Percentiles rank a stretch among this genome's conserved stretches.
phyloP scores from a whole-genome alignment of 163 green algal species.

The Scenedesmus sp. region DNA sequence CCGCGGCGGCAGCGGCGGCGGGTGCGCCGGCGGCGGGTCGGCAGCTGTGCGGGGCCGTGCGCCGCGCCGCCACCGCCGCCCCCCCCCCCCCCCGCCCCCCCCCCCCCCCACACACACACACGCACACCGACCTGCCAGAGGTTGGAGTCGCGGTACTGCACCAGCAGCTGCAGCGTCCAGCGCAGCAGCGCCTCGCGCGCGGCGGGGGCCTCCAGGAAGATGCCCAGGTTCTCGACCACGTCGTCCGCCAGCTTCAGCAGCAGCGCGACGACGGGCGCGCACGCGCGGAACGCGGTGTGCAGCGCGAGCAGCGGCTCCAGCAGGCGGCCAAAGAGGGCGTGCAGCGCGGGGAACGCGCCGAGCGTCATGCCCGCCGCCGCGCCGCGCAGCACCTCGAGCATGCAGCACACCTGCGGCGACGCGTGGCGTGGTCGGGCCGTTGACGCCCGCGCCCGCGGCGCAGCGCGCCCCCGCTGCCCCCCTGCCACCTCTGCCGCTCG shows the following conservation, averaged over 20 bases:
- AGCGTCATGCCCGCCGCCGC: slow-evolving; percentile 56
- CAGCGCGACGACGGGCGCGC: slow-evolving; percentile 51
- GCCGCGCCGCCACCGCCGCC: too few relatives aligned
- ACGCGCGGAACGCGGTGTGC: slow-evolving; percentile 39
- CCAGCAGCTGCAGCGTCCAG: slow-evolving; percentile 80
- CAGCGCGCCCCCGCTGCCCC: too few relatives aligned
- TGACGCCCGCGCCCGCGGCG: too few relatives aligned
- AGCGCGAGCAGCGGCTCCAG: slow-evolving; percentile 68
- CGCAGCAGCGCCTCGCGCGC: slow-evolving; percentile 58
- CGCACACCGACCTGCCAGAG: slow-evolving; percentile 40
- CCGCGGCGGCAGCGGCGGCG: background rate
- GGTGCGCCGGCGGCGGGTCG: too few relatives aligned
- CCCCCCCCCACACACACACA: too few relatives aligned
- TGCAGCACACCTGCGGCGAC: slow-evolving; percentile 55
- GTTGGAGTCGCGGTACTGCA: slow-evolving; percentile 70
- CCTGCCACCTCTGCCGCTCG: too few relatives aligned
- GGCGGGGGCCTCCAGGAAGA: slow-evolving; percentile 53
- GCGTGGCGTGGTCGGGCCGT: too few relatives aligned
- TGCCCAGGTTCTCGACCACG: slow-evolving; percentile 69
- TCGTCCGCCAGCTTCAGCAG: slow-evolving; percentile 79
- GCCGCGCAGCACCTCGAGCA: slow-evolving; percentile 77
- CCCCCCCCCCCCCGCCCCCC: too few relatives aligned
- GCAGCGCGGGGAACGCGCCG: slow-evolving; percentile 56
- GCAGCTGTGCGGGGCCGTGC: background rate
- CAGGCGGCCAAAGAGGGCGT: slow-evolving; percentile 45